These are phyloP conservation scores for Trichoderma pleuroti DNA, from an alignment of 2,329 filamentous ascomycete species.

Conservation along the genomic window DNA sequence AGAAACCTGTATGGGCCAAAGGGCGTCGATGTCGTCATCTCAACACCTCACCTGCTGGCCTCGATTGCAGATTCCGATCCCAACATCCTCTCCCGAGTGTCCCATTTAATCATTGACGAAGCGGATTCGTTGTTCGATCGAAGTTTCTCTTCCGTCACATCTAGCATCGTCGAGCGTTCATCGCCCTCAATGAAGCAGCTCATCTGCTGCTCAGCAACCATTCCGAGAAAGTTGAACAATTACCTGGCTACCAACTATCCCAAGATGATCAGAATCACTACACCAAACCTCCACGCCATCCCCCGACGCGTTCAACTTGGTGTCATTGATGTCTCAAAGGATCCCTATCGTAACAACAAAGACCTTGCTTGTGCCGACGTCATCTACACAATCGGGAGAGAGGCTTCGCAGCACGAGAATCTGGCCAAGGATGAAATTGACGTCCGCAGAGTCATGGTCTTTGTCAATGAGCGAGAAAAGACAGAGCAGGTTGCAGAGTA, in stretches of 20 bases:
- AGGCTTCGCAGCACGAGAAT: conserved; percentile 58
- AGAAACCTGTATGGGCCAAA: conserved; percentile 74
- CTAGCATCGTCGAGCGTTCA: conserved; percentile 74
- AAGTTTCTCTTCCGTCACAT: conserved; percentile 82
- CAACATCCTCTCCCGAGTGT: conserved; percentile 86
- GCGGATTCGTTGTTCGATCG: conserved; percentile 94
- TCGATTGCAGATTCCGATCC: conserved; percentile 88
- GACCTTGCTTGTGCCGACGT: conserved; percentile 89
- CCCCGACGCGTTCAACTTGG: conserved; percentile 90
- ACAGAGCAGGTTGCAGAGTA: conserved; percentile 77
- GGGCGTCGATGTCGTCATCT: conserved; percentile 81
- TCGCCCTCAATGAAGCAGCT: conserved; percentile 80
- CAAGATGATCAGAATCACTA: conserved; percentile 79
- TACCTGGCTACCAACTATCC: conserved; percentile 81
- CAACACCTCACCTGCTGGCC: conserved; percentile 84
- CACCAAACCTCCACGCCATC: conserved; percentile 93
- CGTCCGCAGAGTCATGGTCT: conserved; percentile 84
- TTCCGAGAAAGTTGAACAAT: conserved; percentile 82
- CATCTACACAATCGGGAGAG: conserved; percentile 88
- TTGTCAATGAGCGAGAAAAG: conserved; percentile 93
- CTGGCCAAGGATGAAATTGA: conserved; percentile 55
- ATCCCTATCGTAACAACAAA: conserved; percentile 94
- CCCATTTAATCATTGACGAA: conserved; percentile 87
- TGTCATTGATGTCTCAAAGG: conserved; percentile 84
- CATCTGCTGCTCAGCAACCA: conserved; percentile 92